Base-by-base conservation (phyloP, 108 stramenopile genomes). In the Parietichytrium sp. region DNA sequence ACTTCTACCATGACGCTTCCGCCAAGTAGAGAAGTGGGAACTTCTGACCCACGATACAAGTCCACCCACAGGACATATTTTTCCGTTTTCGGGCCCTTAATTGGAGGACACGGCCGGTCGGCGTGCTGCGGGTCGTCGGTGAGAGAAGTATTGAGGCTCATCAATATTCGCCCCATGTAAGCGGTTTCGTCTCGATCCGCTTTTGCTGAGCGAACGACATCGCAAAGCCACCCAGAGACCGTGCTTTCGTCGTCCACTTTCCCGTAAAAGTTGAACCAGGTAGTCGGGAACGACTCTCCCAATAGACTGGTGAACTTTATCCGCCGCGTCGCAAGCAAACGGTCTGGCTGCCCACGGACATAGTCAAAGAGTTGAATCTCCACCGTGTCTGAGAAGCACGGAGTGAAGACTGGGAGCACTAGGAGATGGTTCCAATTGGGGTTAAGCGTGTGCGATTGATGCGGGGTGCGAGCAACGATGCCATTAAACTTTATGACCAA, bases 311-410 rank as follows among this genome's bases (percentile, higher is more conserved):
- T 72, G 42, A 72, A 72, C 33, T 16, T 25, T 16, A 72, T 33
- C 10, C 61, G 6, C 7, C 61, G 61, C 42, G 61, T 72, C 10
- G 61, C 61, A 33, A 72, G 25, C 4, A 72, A 42, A 13, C 61
- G 29, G 61, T 72, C 61, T 10, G 61, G 61, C 61, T 72, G 61
- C 15, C 61, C 61, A 12, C 61, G 29, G 45, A 72, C 61, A 20
- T 72, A 72, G 42, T 72, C 61, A 42, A 18, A 72, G n/a, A 72
- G 61, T 25, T 72, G 61, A 10, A 72, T 72, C 61, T 72, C 61
- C 23, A 72, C 45, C 23, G 61, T 72, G 20, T 72, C 45, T 33
- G 38, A 45, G 42, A 72, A 72, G 42, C 61, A 72, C 42, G 61
- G 61, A 10, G 61, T 72, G 42, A 25, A 72, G 6, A 72, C 25